Percentiles rank a stretch among this genome's conserved stretches.
phyloP scores from a whole-genome alignment of 1,284 basidiomycete genomes.

The Cronartium quercuum region DNA sequence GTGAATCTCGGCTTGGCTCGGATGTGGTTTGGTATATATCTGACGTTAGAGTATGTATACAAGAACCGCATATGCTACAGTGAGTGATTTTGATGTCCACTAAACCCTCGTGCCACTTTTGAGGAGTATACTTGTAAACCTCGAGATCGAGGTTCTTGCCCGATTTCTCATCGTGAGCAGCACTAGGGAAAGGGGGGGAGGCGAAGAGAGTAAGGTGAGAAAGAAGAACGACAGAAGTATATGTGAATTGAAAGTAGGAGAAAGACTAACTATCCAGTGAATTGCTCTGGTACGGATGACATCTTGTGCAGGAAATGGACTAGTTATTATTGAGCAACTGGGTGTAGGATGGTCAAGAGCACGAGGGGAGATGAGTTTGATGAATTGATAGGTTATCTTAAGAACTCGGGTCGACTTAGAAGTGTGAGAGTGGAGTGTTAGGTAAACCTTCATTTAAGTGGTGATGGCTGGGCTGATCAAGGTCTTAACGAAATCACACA shows the following conservation, averaged over 20 bases:
- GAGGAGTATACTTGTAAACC: conserved; percentile 1
- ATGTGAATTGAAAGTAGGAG: background rate
- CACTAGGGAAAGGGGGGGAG: background rate
- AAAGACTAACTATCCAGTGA: conserved; percentile 11
- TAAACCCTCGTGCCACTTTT: conserved; percentile 21
- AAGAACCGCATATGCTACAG: conserved; percentile 32
- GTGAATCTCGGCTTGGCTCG: background rate
- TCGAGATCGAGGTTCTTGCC: conserved; percentile 7
- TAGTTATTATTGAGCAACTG: background rate
- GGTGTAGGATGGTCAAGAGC: background rate
- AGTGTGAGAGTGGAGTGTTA: no score
- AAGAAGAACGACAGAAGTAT: background rate
- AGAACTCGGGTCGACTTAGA: no score
- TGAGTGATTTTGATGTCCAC: conserved; percentile 27
- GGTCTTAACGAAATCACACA: no score
- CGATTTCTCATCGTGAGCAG: background rate
- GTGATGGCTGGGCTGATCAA: no score
- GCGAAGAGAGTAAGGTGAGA: background rate
- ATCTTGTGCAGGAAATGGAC: background rate
- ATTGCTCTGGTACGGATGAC: conserved; percentile 5
- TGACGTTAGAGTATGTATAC: conserved; percentile 27
- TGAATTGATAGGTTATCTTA: no score
- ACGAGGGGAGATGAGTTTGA: background rate
- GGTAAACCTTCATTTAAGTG: no score
- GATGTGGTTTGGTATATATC: background rate